Percentiles rank a stretch among this genome's conserved stretches.
These are phyloP conservation scores for Jaltomata sinuosa DNA, from an alignment of 257 asterid species.

Conservation along the genomic window DNA sequence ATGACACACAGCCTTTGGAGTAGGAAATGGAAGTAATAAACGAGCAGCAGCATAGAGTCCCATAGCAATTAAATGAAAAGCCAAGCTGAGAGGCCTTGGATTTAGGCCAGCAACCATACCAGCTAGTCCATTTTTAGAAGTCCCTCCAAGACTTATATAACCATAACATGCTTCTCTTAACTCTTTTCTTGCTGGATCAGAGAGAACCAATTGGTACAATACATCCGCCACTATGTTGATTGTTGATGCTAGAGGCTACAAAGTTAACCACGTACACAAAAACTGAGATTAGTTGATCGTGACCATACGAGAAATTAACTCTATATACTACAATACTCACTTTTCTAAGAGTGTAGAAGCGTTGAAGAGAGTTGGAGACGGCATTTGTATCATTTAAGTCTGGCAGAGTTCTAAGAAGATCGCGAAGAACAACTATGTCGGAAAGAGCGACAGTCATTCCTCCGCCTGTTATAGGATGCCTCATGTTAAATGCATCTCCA, in stretches of 20 bases:
- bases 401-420: constrained; percentile 43
- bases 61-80: constrained; percentile 60
- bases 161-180: no score
- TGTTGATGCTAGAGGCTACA: no score
- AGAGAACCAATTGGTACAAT: constrained; percentile 38
- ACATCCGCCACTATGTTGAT: constrained; percentile 23
- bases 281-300: no score
- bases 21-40: constrained; percentile 55
- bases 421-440: constrained; percentile 47
- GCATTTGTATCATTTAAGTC: constrained; percentile 31
- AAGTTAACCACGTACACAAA: no score
- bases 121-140: constrained; percentile 13
- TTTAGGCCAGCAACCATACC: constrained; percentile 66
- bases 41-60: constrained; percentile 68
- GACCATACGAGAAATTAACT: no score
- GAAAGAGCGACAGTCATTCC: constrained; percentile 72
- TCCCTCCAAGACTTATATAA: no score
- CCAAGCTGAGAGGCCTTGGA: constrained; percentile 62
- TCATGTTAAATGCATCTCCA: no score
- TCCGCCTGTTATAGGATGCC: background rate
- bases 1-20: constrained; percentile 41
- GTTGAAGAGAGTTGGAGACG: constrained; percentile 44
- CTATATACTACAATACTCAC: constrained; percentile 1
- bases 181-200: no score
- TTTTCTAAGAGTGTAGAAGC: constrained; percentile 60